Evolutionary conservation across 768 basidiomycete species (phyloP).

Genomic region (Tubosaeta sp.): DNA sequence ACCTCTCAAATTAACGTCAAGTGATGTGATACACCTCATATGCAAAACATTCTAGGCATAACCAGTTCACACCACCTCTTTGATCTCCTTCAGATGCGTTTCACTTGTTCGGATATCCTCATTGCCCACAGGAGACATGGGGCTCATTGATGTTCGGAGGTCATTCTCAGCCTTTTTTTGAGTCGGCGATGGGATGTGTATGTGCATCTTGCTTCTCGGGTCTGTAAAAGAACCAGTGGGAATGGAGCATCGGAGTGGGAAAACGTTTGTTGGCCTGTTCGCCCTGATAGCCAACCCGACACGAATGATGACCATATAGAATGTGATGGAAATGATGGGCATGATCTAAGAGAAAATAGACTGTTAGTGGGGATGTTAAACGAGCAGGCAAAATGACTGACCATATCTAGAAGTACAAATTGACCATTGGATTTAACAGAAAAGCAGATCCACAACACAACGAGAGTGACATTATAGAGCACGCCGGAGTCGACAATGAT

Average conservation of each 20-base stretch:
- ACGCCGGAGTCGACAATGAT: slow-evolving; percentile 33
- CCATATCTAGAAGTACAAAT: slow-evolving; percentile 33
- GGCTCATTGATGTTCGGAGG: not conserved
- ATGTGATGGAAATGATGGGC: slow-evolving; percentile 13
- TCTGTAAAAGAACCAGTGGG: not conserved
- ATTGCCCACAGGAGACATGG: not conserved
- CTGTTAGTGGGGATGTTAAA: not conserved
- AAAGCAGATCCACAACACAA: slow-evolving; percentile 30
- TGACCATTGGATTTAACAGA: slow-evolving; percentile 24
- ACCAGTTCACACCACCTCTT: not conserved
- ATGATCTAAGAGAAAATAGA: not conserved
- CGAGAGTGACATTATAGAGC: slow-evolving; percentile 33
- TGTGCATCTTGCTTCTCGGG: not conserved
- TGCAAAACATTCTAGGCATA: not conserved
- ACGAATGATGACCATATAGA: slow-evolving; percentile 17
- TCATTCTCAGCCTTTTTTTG: not conserved
- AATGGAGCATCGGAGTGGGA: not conserved
- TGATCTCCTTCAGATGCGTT: not conserved
- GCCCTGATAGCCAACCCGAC: not conserved
- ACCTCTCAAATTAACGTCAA: not conserved
- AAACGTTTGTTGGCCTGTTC: not conserved
- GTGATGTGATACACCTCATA: not conserved
- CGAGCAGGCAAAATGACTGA: not conserved
- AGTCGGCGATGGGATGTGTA: not conserved
- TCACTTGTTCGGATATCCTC: slow-evolving; percentile 4